Percentiles rank a stretch among this genome's conserved stretches.
Evolutionary conservation across 1,284 basidiomycete genomes (phyloP).

Genomic region (Entoloma clypeatum): DNA sequence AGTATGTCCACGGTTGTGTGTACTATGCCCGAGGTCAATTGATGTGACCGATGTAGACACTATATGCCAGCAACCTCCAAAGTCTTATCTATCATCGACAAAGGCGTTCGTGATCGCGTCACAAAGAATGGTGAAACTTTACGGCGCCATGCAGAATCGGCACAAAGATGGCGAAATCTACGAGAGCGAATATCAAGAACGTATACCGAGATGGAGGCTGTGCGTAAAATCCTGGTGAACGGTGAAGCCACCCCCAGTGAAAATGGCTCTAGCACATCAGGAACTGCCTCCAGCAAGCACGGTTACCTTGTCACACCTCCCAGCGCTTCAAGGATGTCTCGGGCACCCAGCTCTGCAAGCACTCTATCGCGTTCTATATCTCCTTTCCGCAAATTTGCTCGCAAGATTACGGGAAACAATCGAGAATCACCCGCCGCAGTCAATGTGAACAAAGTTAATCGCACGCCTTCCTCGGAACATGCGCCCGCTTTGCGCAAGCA

Average conservation of each 20-base stretch:
- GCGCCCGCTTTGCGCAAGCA: constrained; percentile 46
- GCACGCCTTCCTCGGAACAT: constrained; percentile 54
- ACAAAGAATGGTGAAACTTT: constrained; percentile 95
- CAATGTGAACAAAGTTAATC: constrained; percentile 36
- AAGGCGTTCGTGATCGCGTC: constrained; percentile 83
- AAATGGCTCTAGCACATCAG: constrained; percentile 62
- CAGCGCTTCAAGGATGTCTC: constrained; percentile 40
- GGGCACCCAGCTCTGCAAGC: constrained; percentile 46
- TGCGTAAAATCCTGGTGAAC: constrained; percentile 56
- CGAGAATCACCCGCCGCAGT: constrained; percentile 38
- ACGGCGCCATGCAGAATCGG: constrained; percentile 81
- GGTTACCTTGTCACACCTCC: constrained; percentile 64
- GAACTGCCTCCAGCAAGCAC: constrained; percentile 44
- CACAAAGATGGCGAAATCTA: constrained; percentile 77
- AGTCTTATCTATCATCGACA: constrained; percentile 90
- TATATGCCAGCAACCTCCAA: constrained; percentile 92
- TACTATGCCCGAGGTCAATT: constrained; percentile 17
- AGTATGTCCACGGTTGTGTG: constrained; percentile 42
- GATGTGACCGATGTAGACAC: constrained; percentile 50
- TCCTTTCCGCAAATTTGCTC: constrained; percentile 71
- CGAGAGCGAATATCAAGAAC: constrained; percentile 73
- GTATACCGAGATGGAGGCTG: constrained; percentile 77
- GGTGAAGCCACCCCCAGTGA: constrained; percentile 60
- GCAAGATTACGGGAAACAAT: constrained; percentile 51
- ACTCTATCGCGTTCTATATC: constrained; percentile 71